These are phyloP conservation scores for Rhynchosporium secalis DNA, from an alignment of 2,329 filamentous ascomycete genomes.

Conservation along the genomic window DNA sequence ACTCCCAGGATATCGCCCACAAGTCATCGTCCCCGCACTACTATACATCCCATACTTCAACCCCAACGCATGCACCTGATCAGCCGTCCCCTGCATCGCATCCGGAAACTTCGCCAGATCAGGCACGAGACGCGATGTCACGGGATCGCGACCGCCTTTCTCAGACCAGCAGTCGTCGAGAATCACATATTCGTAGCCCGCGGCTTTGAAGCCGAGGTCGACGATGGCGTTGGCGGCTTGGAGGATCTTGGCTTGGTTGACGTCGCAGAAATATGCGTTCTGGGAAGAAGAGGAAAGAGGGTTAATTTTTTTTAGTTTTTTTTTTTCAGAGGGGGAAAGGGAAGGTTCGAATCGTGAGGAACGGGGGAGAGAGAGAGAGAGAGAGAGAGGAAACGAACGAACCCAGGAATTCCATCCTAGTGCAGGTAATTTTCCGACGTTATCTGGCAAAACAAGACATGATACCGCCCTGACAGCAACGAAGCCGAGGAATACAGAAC, in stretches of 20 bases:
- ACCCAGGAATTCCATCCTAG: constrained; percentile 50
- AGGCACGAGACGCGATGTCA: constrained; percentile 46
- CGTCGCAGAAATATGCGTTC: constrained; percentile 54
- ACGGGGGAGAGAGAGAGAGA: no score
- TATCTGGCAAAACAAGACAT: no score
- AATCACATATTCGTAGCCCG: constrained; percentile 56
- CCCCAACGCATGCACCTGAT: constrained; percentile 56
- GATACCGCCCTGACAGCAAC: no score
- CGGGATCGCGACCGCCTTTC: constrained; percentile 45
- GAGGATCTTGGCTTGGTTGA: constrained; percentile 49
- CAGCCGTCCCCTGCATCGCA: constrained; percentile 45
- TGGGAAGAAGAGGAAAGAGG: no score
- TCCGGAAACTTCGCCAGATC: neutral
- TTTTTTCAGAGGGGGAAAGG: no score
- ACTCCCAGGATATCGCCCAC: constrained; percentile 45
- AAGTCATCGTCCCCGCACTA: constrained; percentile 47
- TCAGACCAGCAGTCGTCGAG: constrained; percentile 62
- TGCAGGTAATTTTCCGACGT: neutral
- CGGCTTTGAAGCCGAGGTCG: constrained; percentile 48
- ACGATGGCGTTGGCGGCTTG: constrained; percentile 48
- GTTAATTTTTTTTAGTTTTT: no score
- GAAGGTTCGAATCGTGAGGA: no score
- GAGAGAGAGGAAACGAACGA: no score
- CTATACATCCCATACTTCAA: constrained; percentile 66
- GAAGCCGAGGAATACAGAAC: no score